phyloP scores from a whole-genome alignment of 2,329 filamentous ascomycete genomes.

The Botrytis porri region DNA sequence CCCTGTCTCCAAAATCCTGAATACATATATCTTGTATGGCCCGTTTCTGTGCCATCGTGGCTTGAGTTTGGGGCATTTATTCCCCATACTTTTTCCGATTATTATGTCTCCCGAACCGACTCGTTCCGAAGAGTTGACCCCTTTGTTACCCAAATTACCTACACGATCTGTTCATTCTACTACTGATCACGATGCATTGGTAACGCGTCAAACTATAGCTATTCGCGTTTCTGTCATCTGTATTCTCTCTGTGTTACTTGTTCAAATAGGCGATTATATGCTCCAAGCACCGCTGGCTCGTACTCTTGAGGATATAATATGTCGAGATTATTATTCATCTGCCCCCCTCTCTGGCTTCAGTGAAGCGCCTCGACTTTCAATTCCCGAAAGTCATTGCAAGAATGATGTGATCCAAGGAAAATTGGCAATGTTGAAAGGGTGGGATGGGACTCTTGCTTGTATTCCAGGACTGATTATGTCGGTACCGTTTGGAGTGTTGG shows the following conservation, averaged over 20 bases:
- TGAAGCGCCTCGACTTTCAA: slow-evolving; percentile 16
- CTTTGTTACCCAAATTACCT: neutral
- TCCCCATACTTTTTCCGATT: neutral
- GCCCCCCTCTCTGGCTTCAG: slow-evolving; percentile 33
- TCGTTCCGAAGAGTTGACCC: neutral
- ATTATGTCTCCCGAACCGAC: neutral
- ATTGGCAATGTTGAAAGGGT: slow-evolving; percentile 52
- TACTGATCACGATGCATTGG: neutral
- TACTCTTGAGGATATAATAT: slow-evolving; percentile 54
- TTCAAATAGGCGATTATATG: slow-evolving; percentile 44
- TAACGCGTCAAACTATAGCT: neutral
- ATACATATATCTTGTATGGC: neutral
- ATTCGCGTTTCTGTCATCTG: slow-evolving; percentile 10
- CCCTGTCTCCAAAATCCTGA: neutral
- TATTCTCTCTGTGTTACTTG: slow-evolving; percentile 35
- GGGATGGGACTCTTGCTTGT: slow-evolving; percentile 45
- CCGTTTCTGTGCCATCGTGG: neutral
- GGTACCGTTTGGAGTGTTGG: slow-evolving; percentile 26
- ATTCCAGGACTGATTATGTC: slow-evolving; percentile 42
- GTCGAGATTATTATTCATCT: slow-evolving; percentile 46
- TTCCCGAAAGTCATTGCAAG: slow-evolving; percentile 50
- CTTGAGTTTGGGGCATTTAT: neutral
- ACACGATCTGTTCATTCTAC: neutral
- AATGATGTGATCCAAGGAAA: slow-evolving; percentile 47
- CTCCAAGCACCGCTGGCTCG: slow-evolving; percentile 45